Base-by-base conservation (phyloP, 1,284 basidiomycete genomes). In the Rhodotorula sp. region DNA sequence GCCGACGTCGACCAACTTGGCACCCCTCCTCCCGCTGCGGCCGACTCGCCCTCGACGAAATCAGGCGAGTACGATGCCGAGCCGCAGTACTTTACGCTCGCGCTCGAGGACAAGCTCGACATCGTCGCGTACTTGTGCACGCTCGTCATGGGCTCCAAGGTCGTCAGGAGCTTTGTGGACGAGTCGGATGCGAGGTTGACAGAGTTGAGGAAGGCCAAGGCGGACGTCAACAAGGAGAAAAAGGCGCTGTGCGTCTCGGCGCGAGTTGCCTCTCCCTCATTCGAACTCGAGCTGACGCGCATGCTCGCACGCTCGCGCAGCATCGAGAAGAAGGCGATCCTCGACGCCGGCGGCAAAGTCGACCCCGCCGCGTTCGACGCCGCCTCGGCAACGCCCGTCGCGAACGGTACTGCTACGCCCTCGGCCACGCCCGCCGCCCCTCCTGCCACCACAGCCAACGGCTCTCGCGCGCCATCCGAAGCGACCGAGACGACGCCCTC, bases 151-250 rank as follows among this genome's bases (percentile, higher is more conserved):
- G 92, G 93, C 57, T 95, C 92, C 79, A 94, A 92, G 79, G 84
- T 87, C 8, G 86, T 97, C 54, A 90, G 94, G 78, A 81, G 84
- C 19, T 92, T 91, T 77, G 91, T 98, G 86, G 96, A 99, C 76
- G 86, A 88, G 63, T 92, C 91, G 77, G 94, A 94, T 77, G 86
- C 89, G 74, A 88, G 90, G 73, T 81, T 99, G 69, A 98, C 96
- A 17, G 91, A 94, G 54, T 84, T 96, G 61, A 84, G 95, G 73
- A 99, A 99, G 82, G 92, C 95, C 80, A 92, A 94, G 80, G 91
- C 95, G 48, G 95, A 99, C 75, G 87, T 94, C 62, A 94, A 94
- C 80, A 85, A 94, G 70, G 84, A 89, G 75, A 89, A 90, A 81
- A 94, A 92, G 81, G 87, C 89, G 78, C 85, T 89, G 91, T 93